A percentile compares a stretch with the other conserved stretches of the same genome.
These are phyloP conservation scores for Debaryomyces prosopidis DNA, from an alignment of 805 yeast species.

Conservation along the genomic window DNA sequence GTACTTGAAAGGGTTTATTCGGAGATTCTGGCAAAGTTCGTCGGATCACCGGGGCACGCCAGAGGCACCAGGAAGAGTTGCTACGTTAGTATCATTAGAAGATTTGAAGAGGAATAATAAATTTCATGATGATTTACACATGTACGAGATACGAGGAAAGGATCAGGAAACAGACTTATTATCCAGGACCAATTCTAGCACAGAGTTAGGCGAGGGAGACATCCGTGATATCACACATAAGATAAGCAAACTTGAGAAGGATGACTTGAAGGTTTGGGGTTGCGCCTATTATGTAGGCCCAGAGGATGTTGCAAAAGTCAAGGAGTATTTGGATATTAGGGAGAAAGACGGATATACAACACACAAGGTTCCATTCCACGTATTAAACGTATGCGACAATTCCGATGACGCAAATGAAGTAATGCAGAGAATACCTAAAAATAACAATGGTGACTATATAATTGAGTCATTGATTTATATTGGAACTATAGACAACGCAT, in stretches of 20 bases:
- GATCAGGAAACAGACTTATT: constrained; percentile 10
- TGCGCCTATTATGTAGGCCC: constrained; percentile 81
- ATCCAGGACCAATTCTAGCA: constrained; percentile 18
- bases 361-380: constrained; percentile 63
- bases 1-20: constrained; percentile 67
- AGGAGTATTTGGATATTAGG: constrained; percentile 70
- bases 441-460: constrained; percentile 35
- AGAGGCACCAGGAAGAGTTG: constrained; percentile 86
- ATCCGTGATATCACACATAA: constrained; percentile 15
- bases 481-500: constrained; percentile 77
- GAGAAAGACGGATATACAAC: constrained; percentile 88
- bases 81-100: constrained; percentile 66
- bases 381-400: constrained; percentile 30
- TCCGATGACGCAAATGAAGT: constrained; percentile 8
- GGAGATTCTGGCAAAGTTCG: constrained; percentile 91
- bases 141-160: constrained; percentile 25
- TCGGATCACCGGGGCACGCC: constrained; percentile 91
- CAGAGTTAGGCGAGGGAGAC: background rate
- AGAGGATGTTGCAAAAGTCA: constrained; percentile 58
- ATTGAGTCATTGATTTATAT: constrained; percentile 71
- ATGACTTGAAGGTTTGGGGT: constrained; percentile 66
- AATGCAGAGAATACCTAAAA: constrained; percentile 13
- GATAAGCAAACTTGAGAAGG: constrained; percentile 25
- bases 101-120: constrained; percentile 44
- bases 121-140: constrained; percentile 45